Evolutionary conservation across 345 rosid genomes (phyloP).

Genomic region (Populus nigra): DNA sequence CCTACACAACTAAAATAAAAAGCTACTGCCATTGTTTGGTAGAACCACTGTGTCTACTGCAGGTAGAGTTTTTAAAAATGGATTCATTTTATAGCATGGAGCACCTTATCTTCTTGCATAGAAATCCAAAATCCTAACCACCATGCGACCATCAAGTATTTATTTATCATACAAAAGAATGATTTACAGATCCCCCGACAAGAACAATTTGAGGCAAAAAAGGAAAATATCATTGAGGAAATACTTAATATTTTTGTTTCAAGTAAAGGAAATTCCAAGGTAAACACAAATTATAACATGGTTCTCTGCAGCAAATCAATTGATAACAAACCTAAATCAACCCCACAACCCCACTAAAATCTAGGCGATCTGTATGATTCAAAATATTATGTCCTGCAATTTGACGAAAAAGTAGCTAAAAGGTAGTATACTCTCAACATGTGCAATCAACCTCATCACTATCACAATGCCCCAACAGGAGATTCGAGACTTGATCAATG

Average conservation of each 20-base stretch:
- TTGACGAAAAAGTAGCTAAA: neutral
- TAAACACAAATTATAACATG: neutral
- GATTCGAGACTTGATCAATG: neutral
- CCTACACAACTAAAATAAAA: neutral
- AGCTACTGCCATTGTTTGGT: neutral
- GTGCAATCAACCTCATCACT: neutral
- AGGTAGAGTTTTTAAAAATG: neutral
- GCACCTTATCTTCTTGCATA: neutral
- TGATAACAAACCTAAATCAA: neutral
- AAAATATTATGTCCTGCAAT: neutral
- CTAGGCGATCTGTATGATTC: neutral
- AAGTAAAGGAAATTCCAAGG: neutral
- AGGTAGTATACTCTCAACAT: neutral
- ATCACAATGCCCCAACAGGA: neutral
- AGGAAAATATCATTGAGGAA: neutral
- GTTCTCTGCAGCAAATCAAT: neutral
- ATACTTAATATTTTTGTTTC: neutral
- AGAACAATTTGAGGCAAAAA: neutral
- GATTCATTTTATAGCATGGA: neutral
- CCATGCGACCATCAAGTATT: neutral
- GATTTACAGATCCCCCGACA: neutral
- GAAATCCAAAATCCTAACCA: neutral
- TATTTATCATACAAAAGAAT: neutral
- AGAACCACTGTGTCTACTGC: neutral
- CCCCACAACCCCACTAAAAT: neutral